Evolutionary conservation across 2,329 filamentous ascomycete genomes (phyloP), one percentile per base, ranked within the genome.

Genomic region (Penicillium sp.): DNA sequence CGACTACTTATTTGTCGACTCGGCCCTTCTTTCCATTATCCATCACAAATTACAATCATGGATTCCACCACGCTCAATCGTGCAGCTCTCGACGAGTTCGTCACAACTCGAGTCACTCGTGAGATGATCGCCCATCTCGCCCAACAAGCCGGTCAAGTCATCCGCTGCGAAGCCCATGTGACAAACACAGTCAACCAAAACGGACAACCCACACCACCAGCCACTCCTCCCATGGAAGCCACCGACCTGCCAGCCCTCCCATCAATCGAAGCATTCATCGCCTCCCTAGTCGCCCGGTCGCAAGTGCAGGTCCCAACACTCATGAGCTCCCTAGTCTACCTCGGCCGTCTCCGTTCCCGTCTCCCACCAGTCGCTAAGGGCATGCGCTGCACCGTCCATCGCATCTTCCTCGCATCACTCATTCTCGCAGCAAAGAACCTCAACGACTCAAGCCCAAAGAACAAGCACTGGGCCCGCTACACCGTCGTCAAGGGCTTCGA

Each of bases 401-500:
- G 93, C 64, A 97, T 99, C 79, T 97, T 99, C 76, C 81, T 99
- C 41, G 92, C 75, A 6, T 74, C 73, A 4, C 63, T 77, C 38
- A 77, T 77, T 33, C 76, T 86, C 41, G 84, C 93, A 1, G 92
- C 93, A 62, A 99, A 99, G 84, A 96, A 96, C 72, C 81, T 97
- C 61, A 97, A 99, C 72, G 93, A 97, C 78, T 95, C 90, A 54
- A 96, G 90, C 11, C 93, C 93, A 56, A 97, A 97, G 84, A 99
- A 99, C 82, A 97, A 97, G 84, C 93, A 99, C 80, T 99, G 93
- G 93, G 91, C 93, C 58, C 86, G 84, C 64, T 99, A 97, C 78
- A 95, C 87, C 52, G 76, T 85, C 63, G 85, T 95, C 61, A 80
- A 79, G 55, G 82, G 81, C 46, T 86, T 78, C 69, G 83, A 84